Conservation (phyloP, 192 early-diverging fungal genomes). For the Funneliformis geosporum region DNA sequence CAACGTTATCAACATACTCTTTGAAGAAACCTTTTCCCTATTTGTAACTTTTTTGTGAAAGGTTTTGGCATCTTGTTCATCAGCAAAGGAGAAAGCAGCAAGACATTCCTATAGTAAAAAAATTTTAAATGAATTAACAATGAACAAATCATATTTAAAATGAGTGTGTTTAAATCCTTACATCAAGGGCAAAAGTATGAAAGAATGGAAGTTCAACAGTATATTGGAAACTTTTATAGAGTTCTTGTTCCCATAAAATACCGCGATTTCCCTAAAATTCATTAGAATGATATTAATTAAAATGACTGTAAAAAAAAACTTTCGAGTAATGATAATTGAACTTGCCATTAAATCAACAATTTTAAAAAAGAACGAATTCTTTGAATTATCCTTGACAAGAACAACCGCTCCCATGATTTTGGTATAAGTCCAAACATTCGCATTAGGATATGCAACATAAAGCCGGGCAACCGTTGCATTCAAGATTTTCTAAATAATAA, state of each 20-base stretch:
- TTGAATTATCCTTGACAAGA: conserved; percentile 66
- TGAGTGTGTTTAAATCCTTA: too few relatives aligned
- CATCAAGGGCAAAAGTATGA: conserved; percentile 70
- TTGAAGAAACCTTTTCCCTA: conserved; percentile 47
- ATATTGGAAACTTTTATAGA: conserved; percentile 73
- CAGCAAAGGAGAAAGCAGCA: conserved; percentile 72
- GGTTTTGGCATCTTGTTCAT: conserved; percentile 63
- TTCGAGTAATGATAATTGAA: neutral
- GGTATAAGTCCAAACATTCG: conserved; percentile 69
- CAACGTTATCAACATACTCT: conserved; percentile 15
- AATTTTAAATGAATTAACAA: neutral
- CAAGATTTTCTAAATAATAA: conserved; percentile 67
- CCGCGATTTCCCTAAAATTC: conserved; percentile 46
- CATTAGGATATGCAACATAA: conserved; percentile 70
- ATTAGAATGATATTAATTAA: neutral
- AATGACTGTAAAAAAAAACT: neutral
- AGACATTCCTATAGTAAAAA: conserved; percentile 48
- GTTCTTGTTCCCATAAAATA: conserved; percentile 82
- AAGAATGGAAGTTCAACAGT: conserved; percentile 64
- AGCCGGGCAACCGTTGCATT: conserved; percentile 75
- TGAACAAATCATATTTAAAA: neutral
- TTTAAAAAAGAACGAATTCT: conserved; percentile 67
- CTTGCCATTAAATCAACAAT: conserved; percentile 65
- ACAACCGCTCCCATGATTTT: conserved; percentile 67
- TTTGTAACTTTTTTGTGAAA: conserved; percentile 67